Conservation (phyloP, 495 filamentous ascomycete species). For the Hypoxylon intermedium region DNA sequence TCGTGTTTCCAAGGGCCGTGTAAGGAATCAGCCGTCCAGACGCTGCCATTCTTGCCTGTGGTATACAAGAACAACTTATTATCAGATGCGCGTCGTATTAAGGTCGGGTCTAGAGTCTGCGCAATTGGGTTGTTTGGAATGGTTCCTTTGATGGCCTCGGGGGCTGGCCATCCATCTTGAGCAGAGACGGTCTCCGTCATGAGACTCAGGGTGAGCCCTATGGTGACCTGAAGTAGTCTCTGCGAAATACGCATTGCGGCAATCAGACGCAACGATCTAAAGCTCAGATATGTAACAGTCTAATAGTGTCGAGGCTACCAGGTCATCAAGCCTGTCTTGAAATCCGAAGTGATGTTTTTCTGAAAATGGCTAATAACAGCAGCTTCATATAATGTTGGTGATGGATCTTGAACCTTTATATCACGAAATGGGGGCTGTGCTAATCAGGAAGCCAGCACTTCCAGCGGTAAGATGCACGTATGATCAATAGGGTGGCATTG, state of each 20-base stretch:
- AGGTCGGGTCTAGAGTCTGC: slow-evolving; percentile 24
- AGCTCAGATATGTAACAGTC: too few relatives aligned
- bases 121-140: slow-evolving; percentile 28
- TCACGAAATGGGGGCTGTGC: too few relatives aligned
- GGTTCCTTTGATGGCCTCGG: slow-evolving; percentile 19
- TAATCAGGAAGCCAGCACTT: too few relatives aligned
- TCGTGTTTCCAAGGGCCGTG: slow-evolving; percentile 66
- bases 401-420: too few relatives aligned
- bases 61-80: slow-evolving; percentile 24
- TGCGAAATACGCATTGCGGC: neutral
- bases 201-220: neutral
- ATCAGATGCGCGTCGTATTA: slow-evolving; percentile 23
- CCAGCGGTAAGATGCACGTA: too few relatives aligned
- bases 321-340: too few relatives aligned
- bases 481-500: too few relatives aligned
- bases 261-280: neutral
- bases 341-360: too few relatives aligned
- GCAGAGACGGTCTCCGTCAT: neutral
- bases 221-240: neutral
- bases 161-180: slow-evolving; percentile 24
- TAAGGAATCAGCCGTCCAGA: slow-evolving; percentile 25
- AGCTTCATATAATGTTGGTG: too few relatives aligned
- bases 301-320: too few relatives aligned
- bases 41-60: slow-evolving; percentile 20
- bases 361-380: too few relatives aligned